Conservation (phyloP, 148 eudicot genomes). For the Rheum nobile region DNA sequence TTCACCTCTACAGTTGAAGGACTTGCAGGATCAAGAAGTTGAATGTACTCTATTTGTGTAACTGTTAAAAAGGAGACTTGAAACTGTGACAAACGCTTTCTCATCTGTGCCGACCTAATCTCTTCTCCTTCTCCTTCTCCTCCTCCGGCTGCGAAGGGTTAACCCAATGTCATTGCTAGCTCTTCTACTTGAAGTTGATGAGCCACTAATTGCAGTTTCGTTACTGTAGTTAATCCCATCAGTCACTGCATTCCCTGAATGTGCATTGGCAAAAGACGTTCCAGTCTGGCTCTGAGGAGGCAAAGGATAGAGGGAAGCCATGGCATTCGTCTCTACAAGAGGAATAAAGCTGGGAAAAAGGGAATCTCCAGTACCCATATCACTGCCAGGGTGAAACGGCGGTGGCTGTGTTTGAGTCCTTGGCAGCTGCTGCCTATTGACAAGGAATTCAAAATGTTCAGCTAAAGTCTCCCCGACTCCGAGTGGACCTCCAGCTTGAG, state of each 20-base stretch:
- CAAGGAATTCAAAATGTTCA: conserved; percentile 20
- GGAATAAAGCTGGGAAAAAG: not conserved
- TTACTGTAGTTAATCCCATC: not conserved
- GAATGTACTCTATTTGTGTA: not conserved
- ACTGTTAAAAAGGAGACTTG: not conserved
- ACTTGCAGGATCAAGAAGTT: not conserved
- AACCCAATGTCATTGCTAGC: conserved; percentile 13
- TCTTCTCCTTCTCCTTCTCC: conserved; percentile 44
- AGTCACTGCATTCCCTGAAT: not conserved
- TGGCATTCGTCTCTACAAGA: not conserved
- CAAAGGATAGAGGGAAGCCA: conserved; percentile 14
- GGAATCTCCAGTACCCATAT: not conserved
- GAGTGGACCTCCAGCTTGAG: not conserved
- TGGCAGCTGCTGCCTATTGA: conserved; percentile 27
- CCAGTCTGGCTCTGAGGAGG: conserved; percentile 11
- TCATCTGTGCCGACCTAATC: not conserved
- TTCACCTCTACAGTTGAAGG: not conserved
- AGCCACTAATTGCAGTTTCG: conserved; percentile 5
- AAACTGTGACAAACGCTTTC: not conserved
- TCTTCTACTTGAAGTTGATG: conserved; percentile 27
- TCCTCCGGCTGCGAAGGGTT: conserved; percentile 12
- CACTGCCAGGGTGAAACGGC: not conserved
- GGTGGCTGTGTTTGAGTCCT: conserved; percentile 7
- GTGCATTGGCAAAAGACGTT: conserved; percentile 11
- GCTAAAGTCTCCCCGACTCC: not conserved